Percentiles rank a stretch among this genome's conserved stretches.
These are phyloP conservation scores for Sphaerosporella brunnea DNA, from an alignment of 495 filamentous ascomycete species.

Conservation along the genomic window DNA sequence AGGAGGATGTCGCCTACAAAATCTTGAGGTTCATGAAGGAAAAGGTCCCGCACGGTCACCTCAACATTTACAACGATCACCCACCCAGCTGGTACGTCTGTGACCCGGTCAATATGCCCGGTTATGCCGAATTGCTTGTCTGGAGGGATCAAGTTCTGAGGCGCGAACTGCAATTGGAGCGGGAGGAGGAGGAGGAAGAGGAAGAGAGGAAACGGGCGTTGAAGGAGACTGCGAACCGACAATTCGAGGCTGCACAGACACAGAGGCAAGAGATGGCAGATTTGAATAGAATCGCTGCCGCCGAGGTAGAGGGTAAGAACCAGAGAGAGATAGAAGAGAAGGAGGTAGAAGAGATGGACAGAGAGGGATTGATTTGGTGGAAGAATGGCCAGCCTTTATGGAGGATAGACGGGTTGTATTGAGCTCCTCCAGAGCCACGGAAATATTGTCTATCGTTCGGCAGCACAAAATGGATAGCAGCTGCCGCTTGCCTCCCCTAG, in stretches of 20 bases:
- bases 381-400: neutral
- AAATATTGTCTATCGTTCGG: too few species aligned
- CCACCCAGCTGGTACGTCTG: neutral
- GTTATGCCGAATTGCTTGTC: slow-evolving; percentile 3
- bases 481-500: too few species aligned
- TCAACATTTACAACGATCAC: neutral
- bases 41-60: neutral
- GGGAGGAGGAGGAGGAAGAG: slow-evolving; percentile 3
- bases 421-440: too few species aligned
- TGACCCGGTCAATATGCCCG: neutral
- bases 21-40: neutral
- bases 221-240: too few species aligned
- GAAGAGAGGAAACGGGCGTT: neutral
- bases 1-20: neutral
- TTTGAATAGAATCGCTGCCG: neutral
- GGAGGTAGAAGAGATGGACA: neutral
- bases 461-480: too few species aligned
- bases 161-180: slow-evolving; percentile 12
- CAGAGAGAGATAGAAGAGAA: neutral
- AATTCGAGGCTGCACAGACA: neutral
- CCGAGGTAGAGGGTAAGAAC: neutral
- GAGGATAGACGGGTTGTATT: neutral
- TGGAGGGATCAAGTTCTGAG: slow-evolving; percentile 10
- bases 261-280: neutral
- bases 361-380: neutral